Base-by-base conservation (phyloP, 331 rosid species). In the Phaseolus coccineus region DNA sequence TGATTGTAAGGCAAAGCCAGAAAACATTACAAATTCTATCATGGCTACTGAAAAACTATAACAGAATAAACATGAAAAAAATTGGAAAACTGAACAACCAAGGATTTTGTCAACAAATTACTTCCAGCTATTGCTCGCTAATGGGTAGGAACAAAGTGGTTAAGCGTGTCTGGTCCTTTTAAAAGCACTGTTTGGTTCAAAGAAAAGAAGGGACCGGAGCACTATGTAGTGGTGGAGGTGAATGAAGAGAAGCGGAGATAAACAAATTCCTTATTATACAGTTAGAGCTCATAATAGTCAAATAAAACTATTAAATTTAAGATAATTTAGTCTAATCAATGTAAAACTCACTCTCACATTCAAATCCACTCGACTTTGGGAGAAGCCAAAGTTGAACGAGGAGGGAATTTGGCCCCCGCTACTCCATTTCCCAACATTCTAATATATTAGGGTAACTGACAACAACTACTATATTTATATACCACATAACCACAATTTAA, bases 1-100 rank as follows among this genome's bases (percentile, higher is more conserved):
- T 19, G 50, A 51, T 67, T 8, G 33, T 35, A 62, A 62, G 61
- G 70, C 77, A 82, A 30, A 22, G 24, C 48, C 35, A 82, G 8
- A 79, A 50, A 40, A 62, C 12, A 37, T 14, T 25, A 33, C 59
- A 37, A 39, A 19, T 19, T 19, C 22, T 19, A 19, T 19, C 22
- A 19, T 19, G 22, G 22, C 14, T 24, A 24, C 6, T 10, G 3
- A 40, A 24, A 57, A 57, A 57, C n/a, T 25, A n/a, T 30, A 14
- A 69, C 27, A 48, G 37, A 40, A 62, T 63, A 9, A 46, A 44
- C 63, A 46, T 14, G 47, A 42, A 11, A 46, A 46, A 16, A 48
- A 3, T 15, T 64, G 64, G 48, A 65, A 65, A 67, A 51, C 37
- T 30, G 51, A 73, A 77, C 28, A 71, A 15, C 66, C 30, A 31